Base-by-base conservation (phyloP, 768 basidiomycete genomes). In the Lanmaoa rubissima region DNA sequence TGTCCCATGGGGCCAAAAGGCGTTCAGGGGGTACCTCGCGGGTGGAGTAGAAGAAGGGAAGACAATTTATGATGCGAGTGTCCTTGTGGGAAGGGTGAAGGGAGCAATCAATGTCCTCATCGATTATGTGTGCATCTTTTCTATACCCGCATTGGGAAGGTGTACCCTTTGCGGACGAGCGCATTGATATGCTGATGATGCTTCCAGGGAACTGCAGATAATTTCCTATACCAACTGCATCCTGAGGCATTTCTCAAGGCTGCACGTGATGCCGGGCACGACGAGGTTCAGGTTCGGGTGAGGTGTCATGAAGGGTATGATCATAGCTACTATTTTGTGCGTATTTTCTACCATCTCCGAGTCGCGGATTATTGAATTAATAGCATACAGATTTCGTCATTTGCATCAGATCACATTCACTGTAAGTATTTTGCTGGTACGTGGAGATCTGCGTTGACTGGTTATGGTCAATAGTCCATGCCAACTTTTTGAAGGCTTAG, bases 1-100 rank as follows among this genome's bases (percentile, higher is more conserved):
- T 51, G 87, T 85, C 48, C 87, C 88, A 2, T 98, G 96, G 96
- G 96, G 96, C 24, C 78, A 87, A 67, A 96, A 94, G 69, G 95
- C 94, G 2, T 97, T 98, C 76, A 68, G 65, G 3, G 92, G 92
- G 16, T 98, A 96, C 74, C 82, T 98, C 24, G 74, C 80, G 47
- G 87, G 86, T 35, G 89, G 92, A 21, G 60, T 86, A 44, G 79
- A 86, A 55, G 94, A 97, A 74, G 96, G 88, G 6, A 81, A 80
- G 55, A 74, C 68, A 28, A 73, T 71, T 55, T 92, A 95, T 66
- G 97, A 98, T 69, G 90, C 97, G 19, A 91, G 92, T 8, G 84
- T 87, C 64, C 82, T 98, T 57, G 84, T 99, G 49, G 67, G 80
- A 39, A 81, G 76, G 66, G 74, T 74, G 54, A 82, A 79, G 51